Evolutionary conservation across 306 rosid species (phyloP).

Genomic region (Dalbergia cochinchinensis): DNA sequence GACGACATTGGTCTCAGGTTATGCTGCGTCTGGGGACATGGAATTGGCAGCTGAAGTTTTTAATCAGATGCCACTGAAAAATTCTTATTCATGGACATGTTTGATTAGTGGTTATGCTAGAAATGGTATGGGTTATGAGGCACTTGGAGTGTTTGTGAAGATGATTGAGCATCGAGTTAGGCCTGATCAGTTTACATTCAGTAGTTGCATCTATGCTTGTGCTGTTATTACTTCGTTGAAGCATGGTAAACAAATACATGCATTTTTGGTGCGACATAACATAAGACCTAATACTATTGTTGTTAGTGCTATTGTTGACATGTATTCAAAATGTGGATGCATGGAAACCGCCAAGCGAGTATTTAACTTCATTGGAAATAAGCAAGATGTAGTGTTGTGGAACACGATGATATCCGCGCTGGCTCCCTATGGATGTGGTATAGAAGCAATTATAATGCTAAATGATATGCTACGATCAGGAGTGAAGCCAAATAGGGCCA

Average conservation of each 20-base stretch:
- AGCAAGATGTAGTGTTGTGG: conserved; percentile 78
- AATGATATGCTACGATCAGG: conserved; percentile 66
- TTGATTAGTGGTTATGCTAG: conserved; percentile 76
- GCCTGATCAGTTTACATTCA: conserved; percentile 86
- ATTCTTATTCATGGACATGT: conserved; percentile 81
- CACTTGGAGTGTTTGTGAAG: conserved; percentile 66
- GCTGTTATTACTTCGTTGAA: conserved; percentile 67
- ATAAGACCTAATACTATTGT: conserved; percentile 72
- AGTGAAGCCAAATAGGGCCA: conserved; percentile 69
- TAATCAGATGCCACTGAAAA: conserved; percentile 72
- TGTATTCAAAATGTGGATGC: conserved; percentile 84
- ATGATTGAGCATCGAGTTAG: conserved; percentile 62
- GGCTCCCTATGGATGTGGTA: conserved; percentile 70
- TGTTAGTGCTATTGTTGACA: conserved; percentile 76
- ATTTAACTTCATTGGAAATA: conserved; percentile 58
- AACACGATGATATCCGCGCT: conserved; percentile 78
- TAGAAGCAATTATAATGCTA: conserved; percentile 63
- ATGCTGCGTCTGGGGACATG: conserved; percentile 74
- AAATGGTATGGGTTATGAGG: conserved; percentile 74
- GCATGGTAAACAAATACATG: conserved; percentile 79
- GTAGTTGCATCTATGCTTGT: conserved; percentile 84
- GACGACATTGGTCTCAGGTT: conserved; percentile 80
- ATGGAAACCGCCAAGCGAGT: conserved; percentile 61
- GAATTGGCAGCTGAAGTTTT: conserved; percentile 67
- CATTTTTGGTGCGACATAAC: conserved; percentile 62